Evolutionary conservation across 371 early-diverging fungal species (phyloP).

Genomic region (Ordospora colligata): DNA sequence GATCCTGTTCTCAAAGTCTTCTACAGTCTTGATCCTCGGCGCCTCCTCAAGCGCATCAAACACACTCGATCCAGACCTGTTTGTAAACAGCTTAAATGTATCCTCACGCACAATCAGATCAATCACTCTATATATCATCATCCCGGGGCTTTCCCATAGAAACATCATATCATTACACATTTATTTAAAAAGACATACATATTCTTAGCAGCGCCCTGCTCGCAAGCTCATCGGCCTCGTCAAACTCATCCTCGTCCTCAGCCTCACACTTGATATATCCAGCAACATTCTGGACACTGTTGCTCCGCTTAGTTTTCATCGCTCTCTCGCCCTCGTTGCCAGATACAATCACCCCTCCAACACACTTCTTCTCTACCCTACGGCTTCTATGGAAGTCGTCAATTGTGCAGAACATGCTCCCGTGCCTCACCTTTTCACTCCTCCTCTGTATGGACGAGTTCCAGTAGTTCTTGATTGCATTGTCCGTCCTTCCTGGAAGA

Average conservation of each 20-base stretch:
- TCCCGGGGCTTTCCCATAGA: not conserved
- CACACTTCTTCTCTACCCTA: not conserved
- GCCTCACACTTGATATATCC: not conserved
- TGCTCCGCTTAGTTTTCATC: not conserved
- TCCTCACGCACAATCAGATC: slow-evolving; percentile 30
- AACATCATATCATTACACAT: not conserved
- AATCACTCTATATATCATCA: slow-evolving; percentile 31
- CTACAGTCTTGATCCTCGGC: slow-evolving; percentile 10
- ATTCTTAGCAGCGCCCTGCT: slow-evolving; percentile 24
- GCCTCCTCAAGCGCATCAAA: slow-evolving; percentile 8
- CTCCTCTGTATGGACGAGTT: slow-evolving; percentile 59
- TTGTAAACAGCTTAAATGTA: slow-evolving; percentile 37
- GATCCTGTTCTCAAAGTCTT: slow-evolving; percentile 14
- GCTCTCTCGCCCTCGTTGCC: too few species aligned
- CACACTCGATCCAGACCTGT: not conserved
- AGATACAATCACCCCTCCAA: not conserved
- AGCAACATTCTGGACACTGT: not conserved
- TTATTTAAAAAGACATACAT: slow-evolving; percentile 12
- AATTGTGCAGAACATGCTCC: slow-evolving; percentile 52
- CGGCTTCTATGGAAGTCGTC: slow-evolving; percentile 21
- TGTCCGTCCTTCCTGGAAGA: slow-evolving; percentile 62
- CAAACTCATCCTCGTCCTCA: slow-evolving; percentile 8
- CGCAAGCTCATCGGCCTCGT: slow-evolving; percentile 26
- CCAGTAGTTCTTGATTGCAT: slow-evolving; percentile 62
- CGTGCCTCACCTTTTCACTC: slow-evolving; percentile 26